phyloP scores from a whole-genome alignment of 2,329 filamentous ascomycete species.

The Albifimbria verrucaria region DNA sequence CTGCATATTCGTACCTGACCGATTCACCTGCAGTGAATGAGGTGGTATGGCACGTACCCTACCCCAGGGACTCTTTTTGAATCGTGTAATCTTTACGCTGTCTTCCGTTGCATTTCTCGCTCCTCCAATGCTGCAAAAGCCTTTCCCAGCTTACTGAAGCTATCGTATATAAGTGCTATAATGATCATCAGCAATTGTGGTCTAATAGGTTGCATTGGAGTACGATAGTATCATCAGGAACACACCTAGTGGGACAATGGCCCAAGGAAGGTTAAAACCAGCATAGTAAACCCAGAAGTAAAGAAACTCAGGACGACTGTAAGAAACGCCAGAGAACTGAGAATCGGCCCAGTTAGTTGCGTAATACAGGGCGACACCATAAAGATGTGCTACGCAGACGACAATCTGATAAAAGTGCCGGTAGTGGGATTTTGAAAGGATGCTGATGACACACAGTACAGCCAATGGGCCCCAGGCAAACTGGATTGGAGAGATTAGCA shows the following conservation, averaged over 20 bases:
- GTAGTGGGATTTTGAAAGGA: slow-evolving; percentile 38
- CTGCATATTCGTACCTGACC: no score
- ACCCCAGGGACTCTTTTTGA: no score
- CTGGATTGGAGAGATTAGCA: slow-evolving; percentile 23
- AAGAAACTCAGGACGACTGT: slow-evolving; percentile 56
- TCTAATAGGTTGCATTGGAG: neutral
- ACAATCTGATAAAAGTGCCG: slow-evolving; percentile 51
- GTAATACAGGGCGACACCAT: slow-evolving; percentile 62
- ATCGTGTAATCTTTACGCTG: no score
- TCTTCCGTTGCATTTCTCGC: no score
- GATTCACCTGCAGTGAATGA: no score
- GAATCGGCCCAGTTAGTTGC: slow-evolving; percentile 51
- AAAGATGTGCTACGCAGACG: slow-evolving; percentile 53
- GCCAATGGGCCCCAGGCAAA: slow-evolving; percentile 58
- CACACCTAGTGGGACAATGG: slow-evolving; percentile 52
- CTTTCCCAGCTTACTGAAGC: slow-evolving; percentile 20
- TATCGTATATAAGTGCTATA: slow-evolving; percentile 25
- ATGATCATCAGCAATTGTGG: no score
- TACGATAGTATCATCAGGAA: slow-evolving; percentile 10
- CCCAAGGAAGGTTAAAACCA: slow-evolving; percentile 60
- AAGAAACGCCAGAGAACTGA: slow-evolving; percentile 39
- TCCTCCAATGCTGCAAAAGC: slow-evolving; percentile 24
- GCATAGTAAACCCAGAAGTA: slow-evolving; percentile 65
- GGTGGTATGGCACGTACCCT: no score
- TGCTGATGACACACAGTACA: slow-evolving; percentile 43